A percentile compares a stretch with the other conserved stretches of the same genome.
Conservation (phyloP, 805 yeast species). For the Kurtzmaniella fragi region DNA sequence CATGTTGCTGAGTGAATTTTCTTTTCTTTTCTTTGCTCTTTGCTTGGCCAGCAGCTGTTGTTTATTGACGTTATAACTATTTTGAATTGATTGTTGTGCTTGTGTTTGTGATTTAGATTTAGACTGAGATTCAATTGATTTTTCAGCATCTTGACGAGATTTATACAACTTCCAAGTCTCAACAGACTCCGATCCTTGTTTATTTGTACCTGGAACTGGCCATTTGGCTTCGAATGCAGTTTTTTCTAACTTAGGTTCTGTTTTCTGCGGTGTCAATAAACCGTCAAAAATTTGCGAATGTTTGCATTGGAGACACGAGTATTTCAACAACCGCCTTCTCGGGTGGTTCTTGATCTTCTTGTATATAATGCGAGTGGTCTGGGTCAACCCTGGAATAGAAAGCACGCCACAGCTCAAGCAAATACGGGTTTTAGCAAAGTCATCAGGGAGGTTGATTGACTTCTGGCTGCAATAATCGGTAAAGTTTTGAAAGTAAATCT, state of each 20-base stretch:
- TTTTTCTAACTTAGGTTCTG: neutral
- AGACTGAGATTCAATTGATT: too few relatives aligned
- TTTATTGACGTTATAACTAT: too few relatives aligned
- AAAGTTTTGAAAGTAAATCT: constrained; percentile 18
- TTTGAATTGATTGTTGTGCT: neutral
- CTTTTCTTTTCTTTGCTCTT: constrained; percentile 44
- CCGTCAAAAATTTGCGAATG: constrained; percentile 7
- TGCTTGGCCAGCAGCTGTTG: constrained; percentile 21
- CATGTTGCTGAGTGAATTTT: constrained; percentile 37
- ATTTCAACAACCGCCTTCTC: constrained; percentile 10
- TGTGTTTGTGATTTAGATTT: too few relatives aligned
- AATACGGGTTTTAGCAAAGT: constrained; percentile 16
- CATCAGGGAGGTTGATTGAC: constrained; percentile 22
- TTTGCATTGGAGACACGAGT: constrained; percentile 17
- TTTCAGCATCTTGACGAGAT: too few relatives aligned
- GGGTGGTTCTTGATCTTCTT: constrained; percentile 6
- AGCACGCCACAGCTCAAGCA: constrained; percentile 29
- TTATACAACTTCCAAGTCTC: too few relatives aligned
- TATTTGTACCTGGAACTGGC: constrained; percentile 7
- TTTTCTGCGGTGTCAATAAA: constrained; percentile 3
- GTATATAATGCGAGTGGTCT: constrained; percentile 17
- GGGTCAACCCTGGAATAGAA: constrained; percentile 31
- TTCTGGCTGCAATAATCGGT: constrained; percentile 17
- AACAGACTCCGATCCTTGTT: neutral
- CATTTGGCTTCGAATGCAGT: constrained; percentile 17